A percentile compares a stretch with the other conserved stretches of the same genome.
These are phyloP conservation scores for Fusarium compactum DNA, from an alignment of 2,329 filamentous ascomycete genomes.

Conservation along the genomic window DNA sequence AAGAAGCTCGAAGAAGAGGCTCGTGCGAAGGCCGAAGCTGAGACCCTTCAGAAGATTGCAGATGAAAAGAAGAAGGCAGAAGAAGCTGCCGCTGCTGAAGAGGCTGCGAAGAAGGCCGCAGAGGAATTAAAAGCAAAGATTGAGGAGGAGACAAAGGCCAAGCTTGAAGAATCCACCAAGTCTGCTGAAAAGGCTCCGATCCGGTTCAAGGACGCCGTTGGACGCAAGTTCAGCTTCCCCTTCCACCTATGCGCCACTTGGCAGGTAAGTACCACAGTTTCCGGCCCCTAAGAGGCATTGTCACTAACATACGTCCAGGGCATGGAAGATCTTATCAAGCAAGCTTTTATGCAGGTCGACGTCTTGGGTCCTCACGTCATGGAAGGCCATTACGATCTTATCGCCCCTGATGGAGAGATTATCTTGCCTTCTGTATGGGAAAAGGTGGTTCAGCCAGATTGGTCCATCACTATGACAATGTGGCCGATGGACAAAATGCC, in stretches of 20 bases:
- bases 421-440: constrained; percentile 85
- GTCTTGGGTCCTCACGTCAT: constrained; percentile 80
- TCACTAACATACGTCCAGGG: constrained; percentile 64
- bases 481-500: constrained; percentile 66
- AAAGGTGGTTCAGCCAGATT: constrained; percentile 80
- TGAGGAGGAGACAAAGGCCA: constrained; percentile 66
- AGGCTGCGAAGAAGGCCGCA: constrained; percentile 65
- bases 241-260: constrained; percentile 87
- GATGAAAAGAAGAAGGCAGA: constrained; percentile 56
- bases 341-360: constrained; percentile 84
- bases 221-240: constrained; percentile 92
- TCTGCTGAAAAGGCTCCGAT: constrained; percentile 78
- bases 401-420: constrained; percentile 83
- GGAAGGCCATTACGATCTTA: constrained; percentile 82
- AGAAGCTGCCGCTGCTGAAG: constrained; percentile 58
- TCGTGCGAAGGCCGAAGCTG: constrained; percentile 55
- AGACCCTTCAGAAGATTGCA: constrained; percentile 56
- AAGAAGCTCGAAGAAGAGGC: constrained; percentile 60
- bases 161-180: constrained; percentile 61
- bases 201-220: constrained; percentile 91
- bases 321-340: constrained; percentile 88
- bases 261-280: constrained; percentile 68
- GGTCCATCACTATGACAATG: constrained; percentile 67
- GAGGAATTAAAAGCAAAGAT: constrained; percentile 72
- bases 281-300: too few species aligned